Base-by-base conservation (phyloP, 2,329 filamentous ascomycete species). In the Shiraia sp. region DNA sequence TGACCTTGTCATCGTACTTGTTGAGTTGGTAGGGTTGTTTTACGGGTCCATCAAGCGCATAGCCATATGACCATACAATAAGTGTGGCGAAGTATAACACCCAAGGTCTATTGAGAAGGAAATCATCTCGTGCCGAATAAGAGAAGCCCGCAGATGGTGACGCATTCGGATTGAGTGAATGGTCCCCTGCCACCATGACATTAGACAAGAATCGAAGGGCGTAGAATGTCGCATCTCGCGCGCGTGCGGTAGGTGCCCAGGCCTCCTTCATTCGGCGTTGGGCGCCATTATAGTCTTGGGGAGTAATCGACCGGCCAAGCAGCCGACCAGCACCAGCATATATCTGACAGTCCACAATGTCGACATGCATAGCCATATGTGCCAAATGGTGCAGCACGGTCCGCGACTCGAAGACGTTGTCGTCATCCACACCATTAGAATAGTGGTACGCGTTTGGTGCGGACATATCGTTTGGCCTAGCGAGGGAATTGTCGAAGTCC, bases 321-420 rank as follows among this genome's bases (percentile, higher is more conserved):
- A 96, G 79, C 22, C 91, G 80, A 55, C 86, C 88, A 1, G 92
- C 90, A 7, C 91, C 85, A 4, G 92, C 93, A 67, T 93, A 96
- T 53, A 97, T 95, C 70, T 97, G 92, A 60, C 90, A 92, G 67
- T 97, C 92, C n/a, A 95, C 88, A 39, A 97, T 90, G 63, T 97
- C 92, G 16, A 95, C 90, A 63, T 97, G 90, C 80, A 96, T 96
- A 3, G 90, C 90, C 89, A 99, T 96, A 68, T 97, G 93, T 0
- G 93, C 93, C 10, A 99, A 76, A 59, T 95, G 90, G 63, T 97
- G 91, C 31, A 97, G 76, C 19, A 96, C 92, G 2, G 87, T 95
- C 14, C 90, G 83, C 49, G 87, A 90, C 66, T 96, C 90, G 57
- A 93, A 92, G 22, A 95, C 85, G 55, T 85, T 85, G 47, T 87